A percentile compares a stretch with the other conserved stretches of the same genome.
These are phyloP conservation scores for Plasmodium coatneyi DNA, from an alignment of 169 alveolate genomes.

Conservation along the genomic window DNA sequence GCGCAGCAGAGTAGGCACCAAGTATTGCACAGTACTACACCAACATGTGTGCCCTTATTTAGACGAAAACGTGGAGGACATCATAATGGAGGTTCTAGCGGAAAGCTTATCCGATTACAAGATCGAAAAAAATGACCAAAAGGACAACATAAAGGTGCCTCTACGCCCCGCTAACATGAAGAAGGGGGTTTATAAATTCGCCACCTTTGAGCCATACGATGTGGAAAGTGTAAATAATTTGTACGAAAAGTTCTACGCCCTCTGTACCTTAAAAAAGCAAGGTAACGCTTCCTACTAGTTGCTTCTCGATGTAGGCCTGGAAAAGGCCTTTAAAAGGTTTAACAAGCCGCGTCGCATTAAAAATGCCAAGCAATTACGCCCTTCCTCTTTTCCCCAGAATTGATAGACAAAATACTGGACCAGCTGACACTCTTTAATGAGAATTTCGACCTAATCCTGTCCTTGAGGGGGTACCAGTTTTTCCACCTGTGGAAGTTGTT, in stretches of 20 bases:
- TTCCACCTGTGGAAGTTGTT: constrained; percentile 65
- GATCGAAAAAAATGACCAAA: background rate
- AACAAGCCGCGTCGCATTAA: background rate
- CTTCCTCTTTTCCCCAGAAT: constrained; percentile 9
- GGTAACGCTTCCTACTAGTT: constrained; percentile 9
- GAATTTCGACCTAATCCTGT: constrained; percentile 17
- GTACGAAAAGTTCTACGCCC: constrained; percentile 33
- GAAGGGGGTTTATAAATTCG: background rate
- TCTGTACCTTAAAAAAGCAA: constrained; percentile 34
- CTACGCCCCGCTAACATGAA: background rate
- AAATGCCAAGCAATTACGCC: background rate
- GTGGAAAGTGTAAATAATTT: constrained; percentile 24
- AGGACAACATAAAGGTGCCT: background rate
- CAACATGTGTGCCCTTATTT: background rate
- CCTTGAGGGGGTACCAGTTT: constrained; percentile 43
- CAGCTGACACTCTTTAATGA: constrained; percentile 32
- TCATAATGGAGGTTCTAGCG: constrained; percentile 17
- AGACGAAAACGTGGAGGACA: constrained; percentile 48
- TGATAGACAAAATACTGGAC: constrained; percentile 32
- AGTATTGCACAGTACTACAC: background rate
- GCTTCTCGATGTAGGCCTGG: background rate
- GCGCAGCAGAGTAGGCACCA: background rate
- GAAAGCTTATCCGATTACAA: constrained; percentile 21
- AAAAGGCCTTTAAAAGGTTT: background rate
- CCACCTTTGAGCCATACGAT: background rate